These are phyloP conservation scores for Rhododendron kiyosumense DNA, from an alignment of 148 eudicot species.

Conservation along the genomic window DNA sequence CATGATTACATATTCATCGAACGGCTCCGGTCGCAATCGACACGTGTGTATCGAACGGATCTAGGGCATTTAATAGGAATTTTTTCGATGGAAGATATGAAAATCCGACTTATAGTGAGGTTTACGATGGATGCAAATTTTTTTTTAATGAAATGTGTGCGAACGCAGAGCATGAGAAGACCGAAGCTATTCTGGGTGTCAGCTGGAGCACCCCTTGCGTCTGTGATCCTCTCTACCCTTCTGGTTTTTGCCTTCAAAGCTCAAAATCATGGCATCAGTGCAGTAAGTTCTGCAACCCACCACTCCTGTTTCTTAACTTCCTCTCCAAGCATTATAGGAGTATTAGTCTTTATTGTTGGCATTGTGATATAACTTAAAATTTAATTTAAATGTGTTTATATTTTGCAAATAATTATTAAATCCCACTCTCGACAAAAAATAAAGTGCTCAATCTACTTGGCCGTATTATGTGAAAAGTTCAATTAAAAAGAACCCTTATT, in stretches of 20 bases:
- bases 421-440: background rate
- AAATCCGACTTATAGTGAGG: background rate
- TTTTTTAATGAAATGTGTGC: background rate
- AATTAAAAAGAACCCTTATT: background rate
- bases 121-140: background rate
- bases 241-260: slow-evolving; percentile 50
- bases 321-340: background rate
- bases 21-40: background rate
- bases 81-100: background rate
- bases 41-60: background rate
- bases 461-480: background rate
- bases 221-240: slow-evolving; percentile 50
- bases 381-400: background rate
- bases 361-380: background rate
- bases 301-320: background rate
- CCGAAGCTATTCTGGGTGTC: slow-evolving; percentile 64
- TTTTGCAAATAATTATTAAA: background rate
- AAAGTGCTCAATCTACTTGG: background rate
- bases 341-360: background rate
- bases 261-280: slow-evolving; percentile 51
- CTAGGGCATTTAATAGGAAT: background rate
- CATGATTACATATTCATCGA: too few relatives aligned
- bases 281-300: slow-evolving; percentile 28
- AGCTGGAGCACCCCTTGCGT: slow-evolving; percentile 62
- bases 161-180: slow-evolving; percentile 43